Conservation (phyloP, 2,329 filamentous ascomycete species). For the Atkinsonella texensis region DNA sequence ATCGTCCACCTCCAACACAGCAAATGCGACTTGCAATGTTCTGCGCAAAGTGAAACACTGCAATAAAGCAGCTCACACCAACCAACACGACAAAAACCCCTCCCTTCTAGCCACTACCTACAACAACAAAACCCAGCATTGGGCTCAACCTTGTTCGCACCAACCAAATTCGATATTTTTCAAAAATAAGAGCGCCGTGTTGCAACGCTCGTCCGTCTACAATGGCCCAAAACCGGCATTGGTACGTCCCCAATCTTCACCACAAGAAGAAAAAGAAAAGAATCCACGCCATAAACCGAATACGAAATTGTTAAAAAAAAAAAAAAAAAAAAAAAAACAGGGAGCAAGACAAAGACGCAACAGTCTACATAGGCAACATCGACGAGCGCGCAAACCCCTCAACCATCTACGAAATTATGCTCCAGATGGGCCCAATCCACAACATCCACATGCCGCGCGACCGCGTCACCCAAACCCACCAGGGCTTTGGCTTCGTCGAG, state of each 20-base stretch:
- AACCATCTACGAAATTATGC: slow-evolving; percentile 94
- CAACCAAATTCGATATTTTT: too few species aligned
- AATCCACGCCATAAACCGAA: too few species aligned
- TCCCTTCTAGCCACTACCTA: background rate
- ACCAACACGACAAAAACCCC: background rate
- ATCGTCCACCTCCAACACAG: too few species aligned
- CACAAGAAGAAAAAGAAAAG: background rate
- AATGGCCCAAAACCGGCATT: slow-evolving; percentile 64
- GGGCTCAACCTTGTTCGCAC: too few species aligned
- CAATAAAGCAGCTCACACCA: too few species aligned
- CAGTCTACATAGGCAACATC: slow-evolving; percentile 95
- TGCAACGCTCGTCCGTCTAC: slow-evolving; percentile 13
- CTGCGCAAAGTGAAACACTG: too few species aligned
- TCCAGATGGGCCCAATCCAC: slow-evolving; percentile 92
- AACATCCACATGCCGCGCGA: slow-evolving; percentile 98
- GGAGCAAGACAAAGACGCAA: slow-evolving; percentile 97
- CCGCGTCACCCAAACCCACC: slow-evolving; percentile 89
- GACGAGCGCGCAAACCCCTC: slow-evolving; percentile 90
- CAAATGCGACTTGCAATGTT: background rate
- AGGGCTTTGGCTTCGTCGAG: slow-evolving; percentile 98
- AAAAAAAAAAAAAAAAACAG: slow-evolving; percentile 27
- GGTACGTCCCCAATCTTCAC: slow-evolving; percentile 34
- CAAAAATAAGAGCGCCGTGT: background rate
- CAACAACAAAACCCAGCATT: too few species aligned
- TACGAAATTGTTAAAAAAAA: too few species aligned